Evolutionary conservation across 169 alveolate species (phyloP).

Genomic region (Plasmodium billcollinsi): DNA sequence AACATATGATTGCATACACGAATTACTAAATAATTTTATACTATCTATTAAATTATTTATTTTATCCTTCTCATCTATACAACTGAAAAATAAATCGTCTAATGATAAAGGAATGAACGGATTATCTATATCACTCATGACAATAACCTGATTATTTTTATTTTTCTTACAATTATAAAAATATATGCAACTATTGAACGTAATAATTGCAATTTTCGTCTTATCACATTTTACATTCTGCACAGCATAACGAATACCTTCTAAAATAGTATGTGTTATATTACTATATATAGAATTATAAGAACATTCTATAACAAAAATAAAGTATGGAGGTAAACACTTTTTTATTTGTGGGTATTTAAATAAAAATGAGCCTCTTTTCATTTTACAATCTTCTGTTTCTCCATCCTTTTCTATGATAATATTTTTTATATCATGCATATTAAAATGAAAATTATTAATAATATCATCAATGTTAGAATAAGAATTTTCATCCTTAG

Average conservation of each 20-base stretch:
- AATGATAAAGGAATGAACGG: constrained; percentile 60
- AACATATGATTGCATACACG: constrained; percentile 42
- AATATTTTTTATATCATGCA: constrained; percentile 52
- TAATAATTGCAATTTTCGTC: constrained; percentile 71
- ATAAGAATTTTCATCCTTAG: background rate
- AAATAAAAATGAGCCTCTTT: constrained; percentile 36
- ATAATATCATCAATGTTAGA: constrained; percentile 5
- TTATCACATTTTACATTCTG: constrained; percentile 40
- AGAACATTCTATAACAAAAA: constrained; percentile 67
- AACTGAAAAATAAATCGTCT: constrained; percentile 62
- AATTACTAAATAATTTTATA: constrained; percentile 38
- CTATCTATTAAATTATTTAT: constrained; percentile 59
- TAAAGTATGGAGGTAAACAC: constrained; percentile 60
- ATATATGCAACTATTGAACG: constrained; percentile 31
- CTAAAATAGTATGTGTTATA: constrained; percentile 51
- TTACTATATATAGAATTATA: constrained; percentile 58
- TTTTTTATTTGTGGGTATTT: constrained; percentile 55
- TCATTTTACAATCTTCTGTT: constrained; percentile 19
- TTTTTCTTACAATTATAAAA: constrained; percentile 48
- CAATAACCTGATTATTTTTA: constrained; percentile 38
- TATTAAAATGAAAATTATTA: constrained; percentile 16
- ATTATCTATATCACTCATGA: constrained; percentile 73
- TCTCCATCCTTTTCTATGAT: constrained; percentile 40
- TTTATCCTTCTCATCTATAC: constrained; percentile 75
- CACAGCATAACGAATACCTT: constrained; percentile 68